A percentile compares a stretch with the other conserved stretches of the same genome.
Conservation (phyloP, 192 early-diverging fungal species). For the Thamnidium elegans region DNA sequence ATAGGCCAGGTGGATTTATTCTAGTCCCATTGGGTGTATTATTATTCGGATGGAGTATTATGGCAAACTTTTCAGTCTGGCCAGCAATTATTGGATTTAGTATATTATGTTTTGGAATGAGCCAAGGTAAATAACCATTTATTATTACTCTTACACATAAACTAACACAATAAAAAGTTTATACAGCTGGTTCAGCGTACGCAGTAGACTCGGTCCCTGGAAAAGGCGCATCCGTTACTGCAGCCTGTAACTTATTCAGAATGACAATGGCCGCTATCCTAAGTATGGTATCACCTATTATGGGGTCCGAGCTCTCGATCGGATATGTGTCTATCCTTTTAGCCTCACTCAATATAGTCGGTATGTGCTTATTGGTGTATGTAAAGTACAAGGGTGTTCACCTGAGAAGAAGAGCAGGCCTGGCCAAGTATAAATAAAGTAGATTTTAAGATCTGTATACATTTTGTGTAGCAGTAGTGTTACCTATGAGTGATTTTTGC, state of each 20-base stretch:
- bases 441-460: too few relatives aligned
- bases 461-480: too few relatives aligned
- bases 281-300: slow-evolving; percentile 38
- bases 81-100: slow-evolving; percentile 43
- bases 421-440: too few relatives aligned
- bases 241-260: slow-evolving; percentile 42
- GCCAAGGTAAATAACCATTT: slow-evolving; percentile 21
- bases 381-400: slow-evolving; percentile 39
- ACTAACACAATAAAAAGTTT: neutral
- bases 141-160: too few relatives aligned
- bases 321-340: slow-evolving; percentile 41
- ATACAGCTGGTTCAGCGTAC: slow-evolving; percentile 38
- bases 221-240: slow-evolving; percentile 43
- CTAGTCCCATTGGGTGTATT: slow-evolving; percentile 44
- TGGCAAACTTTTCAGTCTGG: slow-evolving; percentile 35
- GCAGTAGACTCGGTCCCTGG: slow-evolving; percentile 45
- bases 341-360: slow-evolving; percentile 36
- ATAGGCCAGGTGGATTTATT: slow-evolving; percentile 33
- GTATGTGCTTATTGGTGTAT: slow-evolving; percentile 35
- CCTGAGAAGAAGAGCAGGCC: too few relatives aligned
- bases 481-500: too few relatives aligned
- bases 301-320: slow-evolving; percentile 37
- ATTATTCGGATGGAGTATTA: slow-evolving; percentile 45
- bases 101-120: slow-evolving; percentile 46
- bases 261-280: slow-evolving; percentile 43